Evolutionary conservation across 1,284 basidiomycete species (phyloP).

Genomic region (Cryptococcus floricola): DNA sequence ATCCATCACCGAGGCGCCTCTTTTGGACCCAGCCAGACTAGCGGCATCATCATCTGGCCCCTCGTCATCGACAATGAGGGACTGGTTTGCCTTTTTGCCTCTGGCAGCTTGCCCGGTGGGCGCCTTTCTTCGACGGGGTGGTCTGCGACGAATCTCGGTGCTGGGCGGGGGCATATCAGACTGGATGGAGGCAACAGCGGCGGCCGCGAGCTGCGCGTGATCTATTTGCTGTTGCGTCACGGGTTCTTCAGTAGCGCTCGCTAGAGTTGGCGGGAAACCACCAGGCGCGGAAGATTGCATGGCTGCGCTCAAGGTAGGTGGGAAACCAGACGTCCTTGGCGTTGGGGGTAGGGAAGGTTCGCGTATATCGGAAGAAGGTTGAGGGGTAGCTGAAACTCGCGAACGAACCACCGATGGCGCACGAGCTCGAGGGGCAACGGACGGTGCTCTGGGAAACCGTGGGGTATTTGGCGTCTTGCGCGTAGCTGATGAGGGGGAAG

Average conservation of each 20-base stretch:
- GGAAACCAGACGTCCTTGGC: background rate
- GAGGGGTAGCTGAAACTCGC: background rate
- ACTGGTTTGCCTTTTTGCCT: background rate
- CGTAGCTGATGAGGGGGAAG: background rate
- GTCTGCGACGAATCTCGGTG: background rate
- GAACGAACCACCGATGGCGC: background rate
- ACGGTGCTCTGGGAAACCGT: background rate
- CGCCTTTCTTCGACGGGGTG: background rate
- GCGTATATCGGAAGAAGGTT: background rate
- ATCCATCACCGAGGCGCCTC: background rate
- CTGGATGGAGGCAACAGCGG: slow-evolving; percentile 2
- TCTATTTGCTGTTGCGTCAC: slow-evolving; percentile 1
- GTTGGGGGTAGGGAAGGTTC: background rate
- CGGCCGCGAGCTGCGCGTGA: slow-evolving; percentile 10
- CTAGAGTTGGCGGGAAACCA: background rate
- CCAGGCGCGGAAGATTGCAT: background rate
- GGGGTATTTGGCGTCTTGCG: background rate
- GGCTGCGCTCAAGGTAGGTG: background rate
- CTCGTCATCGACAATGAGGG: background rate
- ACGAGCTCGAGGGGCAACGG: background rate
- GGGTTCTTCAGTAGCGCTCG: background rate
- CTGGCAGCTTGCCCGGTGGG: background rate
- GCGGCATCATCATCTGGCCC: background rate
- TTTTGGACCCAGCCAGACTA: background rate
- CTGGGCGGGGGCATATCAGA: background rate